Base-by-base conservation (phyloP, 495 filamentous ascomycete species). In the Penicillium riverlandense region DNA sequence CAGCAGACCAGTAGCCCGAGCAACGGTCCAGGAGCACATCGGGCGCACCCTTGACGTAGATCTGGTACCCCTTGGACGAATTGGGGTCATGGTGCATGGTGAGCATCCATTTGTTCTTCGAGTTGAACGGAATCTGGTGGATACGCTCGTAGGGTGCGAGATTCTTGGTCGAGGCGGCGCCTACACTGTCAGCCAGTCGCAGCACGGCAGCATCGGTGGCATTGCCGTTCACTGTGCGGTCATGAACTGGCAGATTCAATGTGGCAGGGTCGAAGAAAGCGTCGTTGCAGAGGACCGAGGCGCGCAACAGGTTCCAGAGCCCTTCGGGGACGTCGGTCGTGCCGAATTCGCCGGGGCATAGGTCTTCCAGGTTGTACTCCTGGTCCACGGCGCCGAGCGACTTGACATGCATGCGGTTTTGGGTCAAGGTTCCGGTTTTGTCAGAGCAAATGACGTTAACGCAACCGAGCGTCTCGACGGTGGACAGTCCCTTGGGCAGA, bases 121-220 rank as follows among this genome's bases (percentile, higher is more conserved):
- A 82, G 57, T 88, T 90, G 65, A 90, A 88, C 0, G 79, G 79
- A 7, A 87, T 63, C 48, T 86, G 76, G 58, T 79, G 84, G 7
- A 77, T 69, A 33, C 76, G 78, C 35, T 74, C 70, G 71, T 77
- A 83, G 12, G 44, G 37, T 10, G 43, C 47, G 4, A 62, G 44
- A 32, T 68, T 57, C 12, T 66, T 61, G 10, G 72, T 60, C 4
- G 77, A 55, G 8, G 76, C 66, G 0, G 76, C 59, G 2, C 69
- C 68, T n/a, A 85, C 62, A 9, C 62, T 65, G 53, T 86, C 83
- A 0, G 80, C 75, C 38, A 87, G 79, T 29, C 83, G 73, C 12
- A 90, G 62, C 27, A 86, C 72, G 7, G 85, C 83, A 40, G 79
- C 75, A 59, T 88, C 85, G 0, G 85, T 88, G 5, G 84, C 82